phyloP scores from a whole-genome alignment of 202 grass and related monocot species.

The Zizania palustris region DNA sequence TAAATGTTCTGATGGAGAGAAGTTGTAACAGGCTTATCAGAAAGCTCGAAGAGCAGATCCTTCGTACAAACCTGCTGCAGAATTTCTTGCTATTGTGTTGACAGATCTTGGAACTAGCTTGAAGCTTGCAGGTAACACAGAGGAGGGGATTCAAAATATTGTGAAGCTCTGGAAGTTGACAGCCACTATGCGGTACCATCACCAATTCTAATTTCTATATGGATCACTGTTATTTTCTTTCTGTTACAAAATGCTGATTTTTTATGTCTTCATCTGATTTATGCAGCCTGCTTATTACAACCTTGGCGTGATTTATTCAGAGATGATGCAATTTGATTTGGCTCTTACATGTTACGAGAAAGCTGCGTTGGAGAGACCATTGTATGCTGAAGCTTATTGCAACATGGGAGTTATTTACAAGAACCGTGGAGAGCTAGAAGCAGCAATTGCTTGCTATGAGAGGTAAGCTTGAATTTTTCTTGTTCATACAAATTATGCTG shows the following conservation, averaged over 20 bases:
- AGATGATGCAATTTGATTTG: constrained; percentile 95
- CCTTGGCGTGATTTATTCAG: constrained; percentile 96
- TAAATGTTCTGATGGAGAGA: constrained; percentile 33
- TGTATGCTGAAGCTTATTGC: constrained; percentile 96
- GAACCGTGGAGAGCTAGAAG: constrained; percentile 91
- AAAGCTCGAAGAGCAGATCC: constrained; percentile 83
- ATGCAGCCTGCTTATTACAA: constrained; percentile 98
- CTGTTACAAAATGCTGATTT: constrained; percentile 17
- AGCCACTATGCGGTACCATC: constrained; percentile 86
- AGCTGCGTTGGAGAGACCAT: constrained; percentile 87
- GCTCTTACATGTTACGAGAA: constrained; percentile 98
- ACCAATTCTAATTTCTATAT: constrained; percentile 34
- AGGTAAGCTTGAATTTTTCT: constrained; percentile 52
- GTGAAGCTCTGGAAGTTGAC: constrained; percentile 90
- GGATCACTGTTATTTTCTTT: constrained; percentile 26
- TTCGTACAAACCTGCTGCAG: constrained; percentile 84
- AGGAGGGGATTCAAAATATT: constrained; percentile 97
- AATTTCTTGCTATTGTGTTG: constrained; percentile 93
- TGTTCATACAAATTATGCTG: constrained; percentile 14
- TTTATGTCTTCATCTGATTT: constrained; percentile 38
- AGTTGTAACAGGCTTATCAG: constrained; percentile 74
- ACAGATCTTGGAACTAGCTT: constrained; percentile 98
- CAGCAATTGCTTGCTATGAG: constrained; percentile 95
- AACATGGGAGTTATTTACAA: constrained; percentile 99
- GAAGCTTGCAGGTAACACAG: constrained; percentile 90